Base-by-base conservation (phyloP, 345 rosid species). In the Dipteronia dyeriana region DNA sequence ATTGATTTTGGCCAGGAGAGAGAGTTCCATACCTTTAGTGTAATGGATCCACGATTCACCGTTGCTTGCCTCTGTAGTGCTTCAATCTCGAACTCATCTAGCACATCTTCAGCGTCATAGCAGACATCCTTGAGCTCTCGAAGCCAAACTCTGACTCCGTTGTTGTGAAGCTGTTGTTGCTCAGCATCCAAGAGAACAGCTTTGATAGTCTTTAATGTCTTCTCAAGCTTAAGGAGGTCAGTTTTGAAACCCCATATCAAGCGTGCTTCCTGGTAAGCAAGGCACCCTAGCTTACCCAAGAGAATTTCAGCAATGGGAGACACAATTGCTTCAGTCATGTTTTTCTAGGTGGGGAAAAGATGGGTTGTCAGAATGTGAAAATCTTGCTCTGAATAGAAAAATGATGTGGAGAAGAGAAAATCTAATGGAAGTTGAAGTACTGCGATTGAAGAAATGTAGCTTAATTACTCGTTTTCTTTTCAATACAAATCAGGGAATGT, bases 101-200 rank as follows among this genome's bases (percentile, higher is more conserved):
- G 5, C 22, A 14, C 69, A 38, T 66, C 69, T 66, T 66, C 69
- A 0, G 14, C 69, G 19, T 31, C 23, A n/a, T 66, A 66, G 23
- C 69, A 66, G 47, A 38, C 49, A 34, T 66, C 49, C 47, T 34
- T 66, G 1, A 66, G 69, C 47, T 19, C 29, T 38, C 38, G 12
- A 19, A 66, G 47, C 69, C 69, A 66, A 38, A 14, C 47, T 17
- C 43, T 66, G 0, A 31, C 3, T 7, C 12, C 20, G n/a, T 29
- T 12, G 38, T 31, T 65, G 7, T 65, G 68, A 7, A 38, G 20
- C 9, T 65, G 68, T 51, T 69, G 26, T 26, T 69, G 34, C 73
- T 45, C 39, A 12, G 59, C 73, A 69, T 69, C 59, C 13, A 23
- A 47, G 59, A 69, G 59, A 5, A 45, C 73, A 25, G 59, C 57